Evolutionary conservation across 2,329 filamentous ascomycete species (phyloP).

Genomic region (Phialophora chinensis): DNA sequence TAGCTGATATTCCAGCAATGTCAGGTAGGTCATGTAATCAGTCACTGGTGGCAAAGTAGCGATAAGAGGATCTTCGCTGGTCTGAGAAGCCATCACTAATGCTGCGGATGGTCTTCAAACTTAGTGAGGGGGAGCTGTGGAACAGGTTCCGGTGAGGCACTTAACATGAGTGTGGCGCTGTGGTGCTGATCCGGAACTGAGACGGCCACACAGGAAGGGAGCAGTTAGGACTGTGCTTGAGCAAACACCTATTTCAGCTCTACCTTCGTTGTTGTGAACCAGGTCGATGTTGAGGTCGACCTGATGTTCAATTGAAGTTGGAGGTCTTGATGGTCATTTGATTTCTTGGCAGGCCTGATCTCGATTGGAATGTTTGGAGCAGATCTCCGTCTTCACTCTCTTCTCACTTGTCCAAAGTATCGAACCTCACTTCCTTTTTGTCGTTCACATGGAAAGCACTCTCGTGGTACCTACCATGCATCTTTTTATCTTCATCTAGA

Average conservation of each 20-base stretch:
- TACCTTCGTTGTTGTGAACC: neutral
- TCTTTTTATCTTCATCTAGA: neutral
- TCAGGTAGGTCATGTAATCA: slow-evolving; percentile 71
- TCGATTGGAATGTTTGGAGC: neutral
- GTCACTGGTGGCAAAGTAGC: slow-evolving; percentile 65
- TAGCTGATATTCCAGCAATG: slow-evolving; percentile 68
- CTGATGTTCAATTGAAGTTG: slow-evolving; percentile 4
- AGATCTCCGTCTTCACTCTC: neutral
- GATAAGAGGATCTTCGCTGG: slow-evolving; percentile 55
- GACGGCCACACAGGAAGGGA: neutral
- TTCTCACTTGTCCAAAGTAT: neutral
- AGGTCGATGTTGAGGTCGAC: neutral
- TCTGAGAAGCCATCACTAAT: slow-evolving; percentile 24
- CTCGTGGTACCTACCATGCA: neutral
- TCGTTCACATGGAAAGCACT: neutral
- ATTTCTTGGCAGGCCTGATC: slow-evolving; percentile 2
- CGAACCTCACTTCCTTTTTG: neutral
- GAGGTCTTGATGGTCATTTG: slow-evolving; percentile 3
- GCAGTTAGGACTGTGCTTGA: neutral
- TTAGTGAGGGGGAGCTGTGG: slow-evolving; percentile 6
- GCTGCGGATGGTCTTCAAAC: neutral
- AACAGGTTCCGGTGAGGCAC: neutral
- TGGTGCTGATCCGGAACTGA: neutral
- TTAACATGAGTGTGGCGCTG: neutral
- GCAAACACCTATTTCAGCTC: neutral